Evolutionary conservation across 768 basidiomycete genomes (phyloP).

Genomic region (Naganishia onofrii): DNA sequence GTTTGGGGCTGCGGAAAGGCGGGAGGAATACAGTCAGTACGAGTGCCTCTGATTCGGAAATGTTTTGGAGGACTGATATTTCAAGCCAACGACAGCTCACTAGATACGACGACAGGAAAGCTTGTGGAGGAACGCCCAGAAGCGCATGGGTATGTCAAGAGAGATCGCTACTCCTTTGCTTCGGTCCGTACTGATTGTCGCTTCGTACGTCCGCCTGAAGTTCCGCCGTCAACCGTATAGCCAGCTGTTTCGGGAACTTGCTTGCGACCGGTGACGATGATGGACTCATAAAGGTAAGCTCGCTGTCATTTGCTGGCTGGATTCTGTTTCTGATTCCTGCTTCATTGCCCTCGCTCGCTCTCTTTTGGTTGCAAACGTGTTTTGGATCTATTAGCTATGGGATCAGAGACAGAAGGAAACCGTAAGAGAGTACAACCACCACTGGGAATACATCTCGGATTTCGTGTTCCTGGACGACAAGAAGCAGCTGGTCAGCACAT

Average conservation of each 20-base stretch:
- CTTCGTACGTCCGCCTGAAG: not conserved
- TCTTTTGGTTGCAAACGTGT: not conserved
- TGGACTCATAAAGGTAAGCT: constrained; percentile 78
- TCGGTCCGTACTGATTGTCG: not conserved
- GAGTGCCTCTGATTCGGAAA: constrained; percentile 2
- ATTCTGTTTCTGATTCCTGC: not conserved
- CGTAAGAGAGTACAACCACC: constrained; percentile 71
- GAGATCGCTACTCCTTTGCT: not conserved
- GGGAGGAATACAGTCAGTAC: constrained; percentile 70
- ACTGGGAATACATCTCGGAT: constrained; percentile 92
- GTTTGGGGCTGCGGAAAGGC: constrained; percentile 80
- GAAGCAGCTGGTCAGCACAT: constrained; percentile 79
- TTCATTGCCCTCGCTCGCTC: not conserved
- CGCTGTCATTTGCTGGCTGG: not conserved
- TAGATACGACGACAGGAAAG: constrained; percentile 39
- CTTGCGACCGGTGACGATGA: constrained; percentile 89
- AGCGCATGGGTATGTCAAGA: constrained; percentile 42
- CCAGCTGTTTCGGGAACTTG: constrained; percentile 66
- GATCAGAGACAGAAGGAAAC: constrained; percentile 70
- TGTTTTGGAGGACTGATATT: constrained; percentile 46
- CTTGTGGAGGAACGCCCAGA: constrained; percentile 40
- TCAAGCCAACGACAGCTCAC: constrained; percentile 42
- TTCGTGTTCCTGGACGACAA: constrained; percentile 82
- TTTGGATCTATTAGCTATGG: constrained; percentile 67
- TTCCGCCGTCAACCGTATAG: constrained; percentile 78